A percentile compares a stretch with the other conserved stretches of the same genome.
These are phyloP conservation scores for Coemansia sp. DNA, from an alignment of 192 early-diverging fungal species.

Conservation along the genomic window DNA sequence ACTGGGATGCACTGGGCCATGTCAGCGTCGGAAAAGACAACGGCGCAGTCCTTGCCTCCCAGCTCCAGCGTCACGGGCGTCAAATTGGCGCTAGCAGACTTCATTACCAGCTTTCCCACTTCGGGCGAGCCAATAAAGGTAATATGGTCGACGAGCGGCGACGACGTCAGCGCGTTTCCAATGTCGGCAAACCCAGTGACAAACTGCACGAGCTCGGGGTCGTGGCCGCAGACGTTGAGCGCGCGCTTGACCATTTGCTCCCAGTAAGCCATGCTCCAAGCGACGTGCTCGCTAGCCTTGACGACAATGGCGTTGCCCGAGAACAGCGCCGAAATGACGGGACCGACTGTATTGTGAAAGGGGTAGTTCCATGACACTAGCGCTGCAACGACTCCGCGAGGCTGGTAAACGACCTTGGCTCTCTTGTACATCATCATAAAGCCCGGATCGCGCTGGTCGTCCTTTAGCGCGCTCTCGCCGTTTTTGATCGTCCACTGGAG, in stretches of 20 bases:
- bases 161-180: slow-evolving; percentile 72
- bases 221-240: slow-evolving; percentile 72
- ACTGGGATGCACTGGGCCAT: slow-evolving; percentile 68
- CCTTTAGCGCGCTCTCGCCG: slow-evolving; percentile 70
- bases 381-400: slow-evolving; percentile 80
- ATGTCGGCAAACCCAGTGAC: slow-evolving; percentile 79
- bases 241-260: slow-evolving; percentile 66
- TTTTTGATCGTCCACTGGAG: slow-evolving; percentile 80
- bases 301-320: slow-evolving; percentile 86
- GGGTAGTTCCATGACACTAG: slow-evolving; percentile 92
- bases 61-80: slow-evolving; percentile 89
- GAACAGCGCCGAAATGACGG: slow-evolving; percentile 80
- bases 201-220: slow-evolving; percentile 78
- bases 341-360: slow-evolving; percentile 78
- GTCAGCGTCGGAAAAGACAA: slow-evolving; percentile 77
- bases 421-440: slow-evolving; percentile 77
- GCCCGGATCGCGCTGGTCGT: slow-evolving; percentile 69
- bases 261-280: slow-evolving; percentile 78
- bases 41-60: slow-evolving; percentile 89
- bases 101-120: slow-evolving; percentile 80
- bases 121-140: slow-evolving; percentile 88
- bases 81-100: slow-evolving; percentile 67
- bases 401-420: slow-evolving; percentile 77
- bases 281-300: slow-evolving; percentile 84
- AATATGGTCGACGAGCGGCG: slow-evolving; percentile 68